phyloP scores from a whole-genome alignment of 1,284 basidiomycete genomes.

The Puccinia triticina region DNA sequence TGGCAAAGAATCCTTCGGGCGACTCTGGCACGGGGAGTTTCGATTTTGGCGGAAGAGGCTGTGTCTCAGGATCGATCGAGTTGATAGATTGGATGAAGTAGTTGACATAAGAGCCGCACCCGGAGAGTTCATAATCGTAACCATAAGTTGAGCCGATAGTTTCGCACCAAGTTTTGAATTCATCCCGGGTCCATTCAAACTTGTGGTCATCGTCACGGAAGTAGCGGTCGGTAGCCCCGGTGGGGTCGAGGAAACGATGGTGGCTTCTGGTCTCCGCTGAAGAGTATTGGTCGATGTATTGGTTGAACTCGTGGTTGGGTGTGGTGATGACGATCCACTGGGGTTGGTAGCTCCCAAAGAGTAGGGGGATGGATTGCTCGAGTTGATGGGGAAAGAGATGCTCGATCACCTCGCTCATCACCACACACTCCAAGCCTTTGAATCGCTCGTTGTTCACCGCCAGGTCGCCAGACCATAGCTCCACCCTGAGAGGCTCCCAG shows the following conservation, averaged over 20 bases:
- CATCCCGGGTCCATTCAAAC: slow-evolving; percentile 43
- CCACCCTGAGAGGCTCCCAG: slow-evolving; percentile 42
- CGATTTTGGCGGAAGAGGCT: neutral
- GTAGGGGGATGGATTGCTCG: neutral
- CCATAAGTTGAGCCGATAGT: slow-evolving; percentile 1
- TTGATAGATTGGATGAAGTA: slow-evolving; percentile 29
- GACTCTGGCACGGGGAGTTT: slow-evolving; percentile 13
- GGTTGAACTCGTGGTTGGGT: slow-evolving; percentile 50
- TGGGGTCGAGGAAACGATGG: slow-evolving; percentile 45
- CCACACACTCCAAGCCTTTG: slow-evolving; percentile 34
- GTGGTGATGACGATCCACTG: slow-evolving; percentile 41
- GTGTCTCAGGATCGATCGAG: neutral
- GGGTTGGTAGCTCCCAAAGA: slow-evolving; percentile 32
- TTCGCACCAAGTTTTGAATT: slow-evolving; percentile 31
- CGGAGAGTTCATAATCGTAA: slow-evolving; percentile 41
- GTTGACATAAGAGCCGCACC: slow-evolving; percentile 43
- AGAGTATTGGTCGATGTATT: slow-evolving; percentile 22
- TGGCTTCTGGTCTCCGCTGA: neutral
- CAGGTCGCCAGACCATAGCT: slow-evolving; percentile 39
- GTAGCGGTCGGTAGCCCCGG: slow-evolving; percentile 30
- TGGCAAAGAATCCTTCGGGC: slow-evolving; percentile 41
- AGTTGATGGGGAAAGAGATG: slow-evolving; percentile 35
- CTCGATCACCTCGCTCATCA: slow-evolving; percentile 50
- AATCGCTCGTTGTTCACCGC: slow-evolving; percentile 19
- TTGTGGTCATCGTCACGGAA: slow-evolving; percentile 46